Evolutionary conservation across 305 asterid genomes (phyloP), one percentile per base, ranked within the genome.

Genomic region (Withania somnifera): DNA sequence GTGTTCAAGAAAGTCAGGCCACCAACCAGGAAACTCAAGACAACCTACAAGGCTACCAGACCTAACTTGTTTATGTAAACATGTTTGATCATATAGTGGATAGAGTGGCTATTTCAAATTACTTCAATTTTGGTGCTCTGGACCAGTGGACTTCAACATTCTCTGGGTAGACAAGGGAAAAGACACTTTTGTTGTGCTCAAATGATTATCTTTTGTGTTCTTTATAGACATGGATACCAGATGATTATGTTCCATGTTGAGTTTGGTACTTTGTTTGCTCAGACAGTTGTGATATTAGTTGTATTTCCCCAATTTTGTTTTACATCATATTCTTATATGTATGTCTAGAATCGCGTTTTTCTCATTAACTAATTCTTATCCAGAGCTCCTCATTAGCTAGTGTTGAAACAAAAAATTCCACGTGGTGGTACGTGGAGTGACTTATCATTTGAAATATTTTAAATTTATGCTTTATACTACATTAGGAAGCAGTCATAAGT

Each of bases 1-100:
- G 92, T 94, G 79, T 86, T 86, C 83, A 90, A 88, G 90, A 91
- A 92, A 88, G 97, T 94, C 75, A 91, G 98, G 90, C 97, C 97
- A 20, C 98, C 97, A 5, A 77, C 92, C 6, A 88, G 97, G 88
- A 94, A 90, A 91, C 97, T 94, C 73, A 92, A 92, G 91, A 94
- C 98, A 11, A 94, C 98, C 4, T 94, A 91, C 88, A 94, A 92
- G 93, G 97, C 98, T 45, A 76, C 96, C 34, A 90, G 88, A 84
- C 98, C 98, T 19, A 94, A 94, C 86, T 83, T 94, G 85, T 94
- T 94, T 67, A 84, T 92, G 90, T 94, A 88, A 50, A 82, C 84
- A 28, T 79, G 77, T 77, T 81, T 81, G 52, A 38, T 77, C 69
- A 3, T 28, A 17, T 28, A 57, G 52, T 19, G 56, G 80, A 63